Percentiles rank a stretch among this genome's conserved stretches.
These are phyloP conservation scores for Coemansia sp. DNA, from an alignment of 192 early-diverging fungal species.

Conservation along the genomic window DNA sequence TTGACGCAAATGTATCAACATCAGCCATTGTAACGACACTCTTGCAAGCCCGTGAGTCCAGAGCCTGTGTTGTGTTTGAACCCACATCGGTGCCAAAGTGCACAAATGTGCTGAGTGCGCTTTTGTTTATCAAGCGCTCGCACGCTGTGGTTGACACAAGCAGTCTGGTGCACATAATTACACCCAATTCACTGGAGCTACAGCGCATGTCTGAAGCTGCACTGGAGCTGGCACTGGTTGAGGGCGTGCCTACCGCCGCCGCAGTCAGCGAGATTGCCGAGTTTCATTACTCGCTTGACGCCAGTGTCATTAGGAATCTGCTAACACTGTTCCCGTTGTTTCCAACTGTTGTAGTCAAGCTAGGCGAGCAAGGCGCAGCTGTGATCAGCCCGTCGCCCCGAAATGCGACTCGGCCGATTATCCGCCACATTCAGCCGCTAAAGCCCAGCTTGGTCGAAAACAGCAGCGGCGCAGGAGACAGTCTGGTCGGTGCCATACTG, in stretches of 20 bases:
- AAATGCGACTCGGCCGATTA: background rate
- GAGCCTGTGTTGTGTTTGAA: constrained; percentile 71
- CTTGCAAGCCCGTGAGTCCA: constrained; percentile 21
- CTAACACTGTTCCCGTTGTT: constrained; percentile 54
- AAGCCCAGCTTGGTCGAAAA: constrained; percentile 20
- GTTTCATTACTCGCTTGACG: constrained; percentile 8
- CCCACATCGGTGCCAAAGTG: constrained; percentile 90
- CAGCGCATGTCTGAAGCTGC: constrained; percentile 56
- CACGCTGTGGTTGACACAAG: background rate
- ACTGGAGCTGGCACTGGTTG: constrained; percentile 15
- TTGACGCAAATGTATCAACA: constrained; percentile 74
- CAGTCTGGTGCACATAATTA: constrained; percentile 56
- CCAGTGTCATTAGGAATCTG: constrained; percentile 20
- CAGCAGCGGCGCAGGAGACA: constrained; percentile 54
- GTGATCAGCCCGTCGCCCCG: constrained; percentile 26
- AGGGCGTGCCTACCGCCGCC: constrained; percentile 5
- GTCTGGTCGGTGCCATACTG: constrained; percentile 69
- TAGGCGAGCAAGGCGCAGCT: constrained; percentile 66
- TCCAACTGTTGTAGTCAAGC: constrained; percentile 64
- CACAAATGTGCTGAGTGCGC: constrained; percentile 54
- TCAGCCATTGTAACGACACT: constrained; percentile 53
- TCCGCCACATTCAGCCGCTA: constrained; percentile 23
- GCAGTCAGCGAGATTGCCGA: constrained; percentile 17
- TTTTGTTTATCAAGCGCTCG: constrained; percentile 41
- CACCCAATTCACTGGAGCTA: constrained; percentile 77